These are phyloP conservation scores for Microbotryum silenes-acaulis DNA, from an alignment of 1,284 basidiomycete genomes.

Conservation along the genomic window DNA sequence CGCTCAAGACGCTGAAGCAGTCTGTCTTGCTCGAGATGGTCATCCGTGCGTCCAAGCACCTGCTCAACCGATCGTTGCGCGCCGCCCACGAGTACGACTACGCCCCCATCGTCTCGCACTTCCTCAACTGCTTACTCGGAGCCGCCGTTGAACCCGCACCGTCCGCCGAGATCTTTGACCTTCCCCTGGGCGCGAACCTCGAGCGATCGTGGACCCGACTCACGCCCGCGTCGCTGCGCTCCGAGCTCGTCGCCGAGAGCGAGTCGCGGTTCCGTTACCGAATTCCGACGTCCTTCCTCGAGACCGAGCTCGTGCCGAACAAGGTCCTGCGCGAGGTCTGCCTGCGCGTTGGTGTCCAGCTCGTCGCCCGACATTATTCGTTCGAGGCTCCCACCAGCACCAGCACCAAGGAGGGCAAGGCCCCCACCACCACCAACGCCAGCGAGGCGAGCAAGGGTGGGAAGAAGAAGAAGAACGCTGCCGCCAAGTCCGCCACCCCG, in stretches of 20 bases:
- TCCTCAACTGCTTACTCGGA: constrained; percentile 54
- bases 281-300: constrained; percentile 43
- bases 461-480: constrained; percentile 30
- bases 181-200: constrained; percentile 31
- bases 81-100: constrained; percentile 42
- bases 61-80: constrained; percentile 45
- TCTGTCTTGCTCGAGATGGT: constrained; percentile 49
- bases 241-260: constrained; percentile 44
- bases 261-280: constrained; percentile 47
- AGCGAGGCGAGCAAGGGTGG: constrained; percentile 14
- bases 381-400: constrained; percentile 36
- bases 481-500: constrained; percentile 26
- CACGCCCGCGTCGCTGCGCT: constrained; percentile 45
- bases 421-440: constrained; percentile 16
- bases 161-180: constrained; percentile 41
- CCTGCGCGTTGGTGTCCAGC: constrained; percentile 49
- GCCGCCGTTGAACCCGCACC: constrained; percentile 43
- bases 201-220: constrained; percentile 45
- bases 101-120: constrained; percentile 47
- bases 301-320: constrained; percentile 39
- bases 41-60: constrained; percentile 49
- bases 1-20: constrained; percentile 39
- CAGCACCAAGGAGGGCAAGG: neutral
- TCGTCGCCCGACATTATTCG: constrained; percentile 47
- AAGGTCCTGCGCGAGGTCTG: constrained; percentile 47